Percentiles rank a stretch among this genome's conserved stretches.
phyloP scores from a whole-genome alignment of 2,329 filamentous ascomycete genomes.

The Teratosphaeria gauchensis region DNA sequence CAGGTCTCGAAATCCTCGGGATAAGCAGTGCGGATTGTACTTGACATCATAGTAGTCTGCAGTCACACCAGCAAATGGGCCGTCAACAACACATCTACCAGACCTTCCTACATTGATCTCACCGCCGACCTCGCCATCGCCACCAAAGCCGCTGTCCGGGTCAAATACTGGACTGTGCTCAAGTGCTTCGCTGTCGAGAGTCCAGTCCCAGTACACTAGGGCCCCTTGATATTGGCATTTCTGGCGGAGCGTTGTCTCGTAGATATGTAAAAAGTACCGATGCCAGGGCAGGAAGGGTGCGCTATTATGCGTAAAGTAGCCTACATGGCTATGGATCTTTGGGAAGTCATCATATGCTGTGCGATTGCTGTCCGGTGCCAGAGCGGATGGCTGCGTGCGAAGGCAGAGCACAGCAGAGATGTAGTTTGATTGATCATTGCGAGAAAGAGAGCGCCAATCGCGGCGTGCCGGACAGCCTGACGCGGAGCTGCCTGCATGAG shows the following conservation, averaged over 20 bases:
- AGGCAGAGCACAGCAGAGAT: constrained; percentile 18
- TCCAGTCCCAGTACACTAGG: constrained; percentile 22
- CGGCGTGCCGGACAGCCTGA: constrained; percentile 1
- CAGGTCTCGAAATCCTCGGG: constrained; percentile 11
- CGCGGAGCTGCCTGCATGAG: not conserved
- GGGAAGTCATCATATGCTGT: constrained; percentile 19
- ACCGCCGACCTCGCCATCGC: constrained; percentile 8
- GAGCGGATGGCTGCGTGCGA: constrained; percentile 9
- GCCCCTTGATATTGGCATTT: constrained; percentile 15
- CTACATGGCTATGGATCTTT: constrained; percentile 13
- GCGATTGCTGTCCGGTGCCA: constrained; percentile 5
- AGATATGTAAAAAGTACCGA: constrained; percentile 2
- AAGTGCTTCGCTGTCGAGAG: constrained; percentile 10
- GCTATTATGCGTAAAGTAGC: constrained; percentile 10
- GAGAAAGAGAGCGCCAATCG: constrained; percentile 16
- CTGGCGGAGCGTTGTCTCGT: constrained; percentile 14
- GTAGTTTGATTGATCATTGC: constrained; percentile 13
- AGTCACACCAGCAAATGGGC: constrained; percentile 13
- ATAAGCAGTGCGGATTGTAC: constrained; percentile 14
- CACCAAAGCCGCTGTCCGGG: constrained; percentile 11
- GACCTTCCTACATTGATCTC: constrained; percentile 7
- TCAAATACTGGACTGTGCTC: constrained; percentile 8
- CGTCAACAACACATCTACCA: constrained; percentile 18
- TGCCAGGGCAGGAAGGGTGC: constrained; percentile 17
- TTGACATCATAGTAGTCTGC: constrained; percentile 9